Evolutionary conservation across 2,329 filamentous ascomycete genomes (phyloP).

Genomic region (Xylaria multiplex): DNA sequence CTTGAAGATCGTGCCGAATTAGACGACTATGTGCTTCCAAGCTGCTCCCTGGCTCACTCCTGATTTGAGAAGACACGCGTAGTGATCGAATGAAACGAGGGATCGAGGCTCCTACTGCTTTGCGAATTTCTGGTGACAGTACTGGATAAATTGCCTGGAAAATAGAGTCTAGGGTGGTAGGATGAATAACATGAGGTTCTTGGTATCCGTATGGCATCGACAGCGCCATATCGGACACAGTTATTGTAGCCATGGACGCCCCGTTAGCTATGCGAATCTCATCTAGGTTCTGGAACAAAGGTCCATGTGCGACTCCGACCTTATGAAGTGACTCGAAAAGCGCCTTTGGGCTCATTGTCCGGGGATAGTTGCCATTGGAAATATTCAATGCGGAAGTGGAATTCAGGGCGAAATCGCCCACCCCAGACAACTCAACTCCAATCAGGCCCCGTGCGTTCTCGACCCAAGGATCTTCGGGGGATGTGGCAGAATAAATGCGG

Average conservation of each 20-base stretch:
- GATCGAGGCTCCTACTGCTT: conserved; percentile 28
- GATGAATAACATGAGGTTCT: conserved; percentile 39
- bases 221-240: background rate
- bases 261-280: conserved; percentile 8
- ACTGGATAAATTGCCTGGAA: conserved; percentile 32
- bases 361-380: conserved; percentile 14
- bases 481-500: conserved; percentile 19
- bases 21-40: conserved; percentile 25
- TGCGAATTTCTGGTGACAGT: conserved; percentile 21
- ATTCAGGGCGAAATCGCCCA: conserved; percentile 5
- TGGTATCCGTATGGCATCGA: conserved; percentile 11
- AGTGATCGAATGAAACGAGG: conserved; percentile 32
- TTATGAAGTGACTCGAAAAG: conserved; percentile 34
- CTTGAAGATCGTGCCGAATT: conserved; percentile 24
- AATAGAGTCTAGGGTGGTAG: conserved; percentile 43
- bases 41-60: conserved; percentile 22
- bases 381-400: conserved; percentile 1
- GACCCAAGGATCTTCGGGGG: conserved; percentile 24
- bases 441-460: conserved; percentile 34
- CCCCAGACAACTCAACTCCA: conserved; percentile 9
- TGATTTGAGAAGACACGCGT: conserved; percentile 33
- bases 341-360: conserved; percentile 35
- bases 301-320: conserved; percentile 38
- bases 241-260: conserved; percentile 14
- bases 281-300: conserved; percentile 39